Conservation (phyloP, 2,329 filamentous ascomycete species). For the Aureobasidium pullulans region DNA sequence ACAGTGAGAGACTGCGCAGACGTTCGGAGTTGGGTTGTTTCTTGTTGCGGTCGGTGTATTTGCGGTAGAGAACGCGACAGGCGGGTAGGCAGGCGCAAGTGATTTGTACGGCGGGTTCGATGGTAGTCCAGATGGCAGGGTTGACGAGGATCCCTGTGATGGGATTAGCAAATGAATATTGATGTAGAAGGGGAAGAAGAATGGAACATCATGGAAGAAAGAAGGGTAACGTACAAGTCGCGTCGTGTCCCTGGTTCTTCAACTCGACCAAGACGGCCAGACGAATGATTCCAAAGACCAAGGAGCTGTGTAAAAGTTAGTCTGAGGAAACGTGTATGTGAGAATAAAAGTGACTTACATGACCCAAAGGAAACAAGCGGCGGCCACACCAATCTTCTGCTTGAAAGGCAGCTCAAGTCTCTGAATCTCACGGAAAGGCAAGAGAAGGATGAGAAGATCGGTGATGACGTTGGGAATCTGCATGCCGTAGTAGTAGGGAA, state of each 20-base stretch:
- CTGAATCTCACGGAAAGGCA: constrained; percentile 15
- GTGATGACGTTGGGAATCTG: constrained; percentile 19
- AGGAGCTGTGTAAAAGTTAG: neutral
- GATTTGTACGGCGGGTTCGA: constrained; percentile 18
- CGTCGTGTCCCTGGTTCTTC: neutral
- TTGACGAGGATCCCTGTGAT: constrained; percentile 13
- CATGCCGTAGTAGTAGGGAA: constrained; percentile 18
- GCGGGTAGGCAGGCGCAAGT: constrained; percentile 17
- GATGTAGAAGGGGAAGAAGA: neutral
- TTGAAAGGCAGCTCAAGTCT: constrained; percentile 5
- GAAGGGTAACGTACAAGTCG: constrained; percentile 15
- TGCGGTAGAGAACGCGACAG: neutral
- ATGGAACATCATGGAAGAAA: neutral
- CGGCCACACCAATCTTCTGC: constrained; percentile 11
- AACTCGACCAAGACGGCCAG: constrained; percentile 15
- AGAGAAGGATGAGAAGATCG: constrained; percentile 15
- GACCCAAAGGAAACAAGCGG: constrained; percentile 3
- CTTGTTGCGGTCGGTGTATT: neutral
- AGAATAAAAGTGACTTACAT: neutral
- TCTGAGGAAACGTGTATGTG: neutral
- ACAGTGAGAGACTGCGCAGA: neutral
- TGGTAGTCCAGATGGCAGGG: constrained; percentile 17
- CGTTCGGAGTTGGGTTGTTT: neutral
- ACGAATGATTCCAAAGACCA: constrained; percentile 16
- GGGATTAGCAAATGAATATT: neutral